Conservation (phyloP, 208 protist species). For the Crithidia fasciculata region DNA sequence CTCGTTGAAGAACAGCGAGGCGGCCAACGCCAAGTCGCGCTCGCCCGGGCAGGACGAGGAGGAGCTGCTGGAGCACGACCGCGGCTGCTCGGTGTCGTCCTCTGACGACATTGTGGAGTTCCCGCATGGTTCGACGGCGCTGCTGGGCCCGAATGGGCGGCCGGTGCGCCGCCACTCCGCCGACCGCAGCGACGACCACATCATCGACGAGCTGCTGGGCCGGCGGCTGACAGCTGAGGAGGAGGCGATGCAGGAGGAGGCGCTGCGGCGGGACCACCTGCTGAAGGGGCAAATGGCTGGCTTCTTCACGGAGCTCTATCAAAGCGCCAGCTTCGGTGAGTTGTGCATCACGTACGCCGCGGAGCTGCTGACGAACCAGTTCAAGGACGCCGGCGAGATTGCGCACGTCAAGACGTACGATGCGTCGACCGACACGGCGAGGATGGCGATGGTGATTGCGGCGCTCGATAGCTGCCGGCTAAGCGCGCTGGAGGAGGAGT, state of each 20-base stretch:
- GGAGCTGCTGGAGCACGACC: slow-evolving; percentile 18
- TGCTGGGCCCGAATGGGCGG: slow-evolving; percentile 41
- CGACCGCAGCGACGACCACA: slow-evolving; percentile 7
- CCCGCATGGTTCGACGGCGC: slow-evolving; percentile 39
- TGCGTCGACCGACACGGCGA: slow-evolving; percentile 50
- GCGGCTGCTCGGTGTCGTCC: slow-evolving; percentile 13
- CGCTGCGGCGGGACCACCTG: slow-evolving; percentile 43
- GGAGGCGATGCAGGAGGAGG: slow-evolving; percentile 44
- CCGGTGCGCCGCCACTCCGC: slow-evolving; percentile 26
- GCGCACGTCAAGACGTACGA: slow-evolving; percentile 59
- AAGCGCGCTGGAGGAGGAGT: slow-evolving; percentile 61
- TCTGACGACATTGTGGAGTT: slow-evolving; percentile 56
- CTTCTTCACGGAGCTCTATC: slow-evolving; percentile 69
- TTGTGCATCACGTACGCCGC: slow-evolving; percentile 61
- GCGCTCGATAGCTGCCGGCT: slow-evolving; percentile 64
- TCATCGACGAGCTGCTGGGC: slow-evolving; percentile 22
- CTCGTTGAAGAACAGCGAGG: not conserved
- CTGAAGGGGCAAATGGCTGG: slow-evolving; percentile 52
- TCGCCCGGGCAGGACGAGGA: slow-evolving; percentile 23
- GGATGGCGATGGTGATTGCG: slow-evolving; percentile 61
- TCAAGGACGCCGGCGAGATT: slow-evolving; percentile 43
- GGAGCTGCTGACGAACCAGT: slow-evolving; percentile 38
- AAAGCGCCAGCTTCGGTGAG: slow-evolving; percentile 71
- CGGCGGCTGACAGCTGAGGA: slow-evolving; percentile 20
- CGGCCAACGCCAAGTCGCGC: slow-evolving; percentile 3